A percentile compares a stretch with the other conserved stretches of the same genome.
Evolutionary conservation across 495 filamentous ascomycete species (phyloP).

Genomic region (Aspergillus ostianus): DNA sequence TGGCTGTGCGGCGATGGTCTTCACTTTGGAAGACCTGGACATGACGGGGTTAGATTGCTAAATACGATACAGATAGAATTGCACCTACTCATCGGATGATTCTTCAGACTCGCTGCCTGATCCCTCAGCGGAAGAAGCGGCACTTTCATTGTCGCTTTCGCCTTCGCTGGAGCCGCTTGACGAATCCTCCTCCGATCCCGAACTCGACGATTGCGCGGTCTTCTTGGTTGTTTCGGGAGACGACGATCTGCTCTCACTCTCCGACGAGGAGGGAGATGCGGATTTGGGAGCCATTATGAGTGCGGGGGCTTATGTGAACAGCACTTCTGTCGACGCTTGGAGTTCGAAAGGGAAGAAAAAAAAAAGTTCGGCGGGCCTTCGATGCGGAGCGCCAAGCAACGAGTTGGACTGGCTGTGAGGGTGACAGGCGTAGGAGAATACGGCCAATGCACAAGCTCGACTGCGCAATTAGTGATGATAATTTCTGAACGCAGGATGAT

Average conservation of each 20-base stretch:
- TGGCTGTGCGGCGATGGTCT: constrained; percentile 26
- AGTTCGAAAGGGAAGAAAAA: constrained; percentile 3
- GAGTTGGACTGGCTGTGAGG: not conserved
- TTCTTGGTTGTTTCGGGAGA: constrained; percentile 30
- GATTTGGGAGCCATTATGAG: constrained; percentile 32
- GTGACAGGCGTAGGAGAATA: not conserved
- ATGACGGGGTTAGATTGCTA: constrained; percentile 5
- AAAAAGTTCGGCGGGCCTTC: constrained; percentile 2
- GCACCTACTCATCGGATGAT: constrained; percentile 26
- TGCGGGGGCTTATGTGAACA: not conserved
- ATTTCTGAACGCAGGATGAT: not conserved
- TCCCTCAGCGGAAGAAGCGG: constrained; percentile 24
- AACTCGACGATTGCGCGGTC: constrained; percentile 25
- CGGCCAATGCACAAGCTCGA: not conserved
- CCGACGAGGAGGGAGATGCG: constrained; percentile 18
- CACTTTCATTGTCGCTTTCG: constrained; percentile 32
- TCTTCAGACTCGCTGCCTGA: constrained; percentile 13
- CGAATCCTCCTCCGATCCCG: constrained; percentile 32
- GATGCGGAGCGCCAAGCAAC: constrained; percentile 10
- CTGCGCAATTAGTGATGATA: not conserved
- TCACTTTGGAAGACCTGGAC: constrained; percentile 15
- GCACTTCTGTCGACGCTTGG: constrained; percentile 2
- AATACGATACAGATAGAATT: not conserved
- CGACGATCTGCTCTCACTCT: constrained; percentile 33
- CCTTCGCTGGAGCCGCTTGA: constrained; percentile 34